phyloP scores from a whole-genome alignment of 2,329 filamentous ascomycete genomes.

The Aspergillus cejpii region DNA sequence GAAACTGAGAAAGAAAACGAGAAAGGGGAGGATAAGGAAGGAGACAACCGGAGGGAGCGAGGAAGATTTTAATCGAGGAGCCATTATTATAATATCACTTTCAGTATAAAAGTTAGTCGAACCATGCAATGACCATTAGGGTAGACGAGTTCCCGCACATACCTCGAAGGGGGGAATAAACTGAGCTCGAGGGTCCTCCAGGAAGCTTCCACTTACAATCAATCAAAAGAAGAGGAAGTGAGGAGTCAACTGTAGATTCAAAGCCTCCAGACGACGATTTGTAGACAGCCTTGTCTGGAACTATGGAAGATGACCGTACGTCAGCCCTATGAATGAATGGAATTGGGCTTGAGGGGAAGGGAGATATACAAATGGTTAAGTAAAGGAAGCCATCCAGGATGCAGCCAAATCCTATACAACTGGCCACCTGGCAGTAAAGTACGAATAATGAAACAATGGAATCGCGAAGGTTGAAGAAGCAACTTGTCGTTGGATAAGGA shows the following conservation, averaged over 20 bases:
- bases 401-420: slow-evolving; percentile 20
- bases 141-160: not conserved
- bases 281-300: not conserved
- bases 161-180: not conserved
- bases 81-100: slow-evolving; percentile 22
- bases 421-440: slow-evolving; percentile 32
- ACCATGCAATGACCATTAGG: not conserved
- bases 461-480: slow-evolving; percentile 7
- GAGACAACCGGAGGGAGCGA: slow-evolving; percentile 33
- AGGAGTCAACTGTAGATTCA: not conserved
- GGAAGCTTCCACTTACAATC: not conserved
- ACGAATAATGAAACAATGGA: slow-evolving; percentile 8
- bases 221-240: not conserved
- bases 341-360: not conserved
- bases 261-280: not conserved
- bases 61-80: slow-evolving; percentile 21
- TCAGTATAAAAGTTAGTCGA: not conserved
- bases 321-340: not conserved
- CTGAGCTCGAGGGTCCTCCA: not conserved
- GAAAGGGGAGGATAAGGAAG: slow-evolving; percentile 44
- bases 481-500: slow-evolving; percentile 15
- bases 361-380: slow-evolving; percentile 7
- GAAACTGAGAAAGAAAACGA: slow-evolving; percentile 50
- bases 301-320: slow-evolving; percentile 3
- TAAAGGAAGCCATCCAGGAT: slow-evolving; percentile 23